Evolutionary conservation across 768 basidiomycete species (phyloP), one percentile per base, ranked within the genome.

Genomic region (Pisolithus microcarpus): DNA sequence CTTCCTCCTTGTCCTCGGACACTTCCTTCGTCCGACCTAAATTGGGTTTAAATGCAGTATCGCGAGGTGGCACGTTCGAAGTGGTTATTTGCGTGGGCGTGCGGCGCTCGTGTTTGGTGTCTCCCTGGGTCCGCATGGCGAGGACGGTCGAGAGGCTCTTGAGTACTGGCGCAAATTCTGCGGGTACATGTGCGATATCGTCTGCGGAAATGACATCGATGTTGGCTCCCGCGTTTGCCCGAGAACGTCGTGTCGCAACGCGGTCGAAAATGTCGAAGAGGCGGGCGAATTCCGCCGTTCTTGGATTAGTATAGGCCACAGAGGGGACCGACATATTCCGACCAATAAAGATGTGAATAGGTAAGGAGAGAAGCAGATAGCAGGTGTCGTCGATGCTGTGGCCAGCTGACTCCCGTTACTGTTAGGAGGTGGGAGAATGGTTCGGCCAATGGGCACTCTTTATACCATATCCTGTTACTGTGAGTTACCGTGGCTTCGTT

Each of bases 251-350:
- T 15, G 73, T 70, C n/a, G 75, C 74, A 26, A 82, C 72, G 31
- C 70, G 72, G 38, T 82, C 76, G 55, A 80, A 81, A 48, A 79
- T 62, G 38, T 74, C 70, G 52, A 80, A 77, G 36, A 83, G 75
- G 48, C 70, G 68, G 2, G 76, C 75, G 55, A 81, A 77, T 46
- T 82, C 80, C 38, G 74, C 72, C 9, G 65, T 74, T 59, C 72
- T 77, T 45, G 68, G 54, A 24, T 74, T 65, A 38, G 62, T 58
- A 38, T 65, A 47, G 36, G 59, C 56, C 45, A 51, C 52, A 15
- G 56, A 46, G 8, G 49, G 53, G n/a, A 57, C 10, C 1, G 58
- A 21, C 65, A 66, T 66, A 43, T 52, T 11, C 13, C 13, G n/a
- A 23, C 23, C 3, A 26, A 45, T n/a, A 31, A 19, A 26, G 24